Evolutionary conservation across 164 flowering plant species (phyloP).

Genomic region (Paratinospora sagittata): DNA sequence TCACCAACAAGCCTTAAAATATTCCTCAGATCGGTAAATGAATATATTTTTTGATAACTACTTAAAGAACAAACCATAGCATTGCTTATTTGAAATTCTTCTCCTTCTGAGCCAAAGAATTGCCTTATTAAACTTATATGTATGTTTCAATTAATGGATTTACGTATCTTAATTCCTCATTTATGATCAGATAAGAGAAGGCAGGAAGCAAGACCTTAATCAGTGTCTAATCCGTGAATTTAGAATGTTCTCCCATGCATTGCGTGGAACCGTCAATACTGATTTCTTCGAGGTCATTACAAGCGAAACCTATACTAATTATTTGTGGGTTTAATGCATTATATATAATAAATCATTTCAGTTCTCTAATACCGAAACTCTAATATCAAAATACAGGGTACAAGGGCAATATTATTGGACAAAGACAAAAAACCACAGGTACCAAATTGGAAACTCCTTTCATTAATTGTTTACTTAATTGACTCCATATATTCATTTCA

Average conservation of each 20-base stretch:
- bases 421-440: conserved; percentile 48
- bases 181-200: no score
- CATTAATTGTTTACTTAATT: no score
- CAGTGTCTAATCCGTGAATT: conserved; percentile 73
- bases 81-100: not conserved
- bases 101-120: no score
- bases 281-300: conserved; percentile 23
- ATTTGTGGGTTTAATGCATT: not conserved
- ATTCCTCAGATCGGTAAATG: not conserved
- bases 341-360: no score
- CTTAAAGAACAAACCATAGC: no score
- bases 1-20: not conserved
- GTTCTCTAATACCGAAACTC: no score
- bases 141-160: no score
- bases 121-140: no score
- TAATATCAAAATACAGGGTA: conserved; percentile 31
- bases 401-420: conserved; percentile 54
- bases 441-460: not conserved
- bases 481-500: no score
- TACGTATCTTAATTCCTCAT: no score
- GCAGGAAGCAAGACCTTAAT: conserved; percentile 69
- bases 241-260: conserved; percentile 62
- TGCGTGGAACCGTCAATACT: conserved; percentile 57
- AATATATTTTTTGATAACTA: not conserved
- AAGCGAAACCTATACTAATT: not conserved